These are phyloP conservation scores for Blastosporella zonata DNA, from an alignment of 1,284 basidiomycete genomes.

Conservation along the genomic window DNA sequence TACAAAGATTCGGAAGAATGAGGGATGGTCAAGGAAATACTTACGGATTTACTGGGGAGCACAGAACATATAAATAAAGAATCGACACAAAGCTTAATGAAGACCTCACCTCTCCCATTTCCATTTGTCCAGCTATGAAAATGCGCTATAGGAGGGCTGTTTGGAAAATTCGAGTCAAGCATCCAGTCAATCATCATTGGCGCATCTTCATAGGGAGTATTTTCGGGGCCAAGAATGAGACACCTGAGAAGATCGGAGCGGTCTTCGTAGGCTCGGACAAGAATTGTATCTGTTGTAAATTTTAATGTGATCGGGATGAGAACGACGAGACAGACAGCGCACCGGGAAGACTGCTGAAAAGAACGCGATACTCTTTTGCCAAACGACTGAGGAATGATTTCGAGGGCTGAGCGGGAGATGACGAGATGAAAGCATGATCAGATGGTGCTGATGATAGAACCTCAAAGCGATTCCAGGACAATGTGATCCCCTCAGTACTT, in stretches of 20 bases:
- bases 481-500: slow-evolving; percentile 19
- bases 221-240: slow-evolving; percentile 89
- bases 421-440: slow-evolving; percentile 80
- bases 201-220: slow-evolving; percentile 91
- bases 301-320: background rate
- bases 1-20: background rate
- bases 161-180: slow-evolving; percentile 85
- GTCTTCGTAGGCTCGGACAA: slow-evolving; percentile 77
- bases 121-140: slow-evolving; percentile 95
- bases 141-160: slow-evolving; percentile 83
- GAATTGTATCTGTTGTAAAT: slow-evolving; percentile 54
- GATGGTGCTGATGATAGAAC: slow-evolving; percentile 69
- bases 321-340: slow-evolving; percentile 20
- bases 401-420: slow-evolving; percentile 58
- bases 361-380: slow-evolving; percentile 79
- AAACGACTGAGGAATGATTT: slow-evolving; percentile 75
- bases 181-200: slow-evolving; percentile 95
- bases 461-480: slow-evolving; percentile 74
- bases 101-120: slow-evolving; percentile 74
- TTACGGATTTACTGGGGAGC: slow-evolving; percentile 66
- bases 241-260: slow-evolving; percentile 83
- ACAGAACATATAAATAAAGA: background rate
- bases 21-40: slow-evolving; percentile 23
- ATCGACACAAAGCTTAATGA: slow-evolving; percentile 6
- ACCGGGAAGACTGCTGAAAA: slow-evolving; percentile 82